Base-by-base conservation (phyloP, 257 asterid genomes). In the Scutellaria barbata region DNA sequence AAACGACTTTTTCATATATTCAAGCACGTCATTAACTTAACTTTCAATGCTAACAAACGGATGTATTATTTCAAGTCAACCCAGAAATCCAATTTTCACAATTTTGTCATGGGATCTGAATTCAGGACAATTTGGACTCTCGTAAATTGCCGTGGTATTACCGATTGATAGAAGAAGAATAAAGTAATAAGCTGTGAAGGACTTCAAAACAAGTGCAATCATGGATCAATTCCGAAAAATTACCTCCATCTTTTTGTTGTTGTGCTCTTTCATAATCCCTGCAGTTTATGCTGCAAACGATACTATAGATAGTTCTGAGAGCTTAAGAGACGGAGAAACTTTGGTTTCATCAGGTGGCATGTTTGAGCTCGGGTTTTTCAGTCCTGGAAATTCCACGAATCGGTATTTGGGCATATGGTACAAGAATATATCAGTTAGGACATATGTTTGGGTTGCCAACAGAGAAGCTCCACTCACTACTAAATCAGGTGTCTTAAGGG, bases 381-480 rank as follows among this genome's bases (percentile, higher is more conserved):
- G 33, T 52, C 58, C 18, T 1, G 33, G 33, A 52, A 52, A 52
- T 17, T 52, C 58, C 18, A 16, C 58, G 4, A 52, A 52, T 52
- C 30, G 58, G 9, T 52, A 52, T 12, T 11, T 52, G 58, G 58
- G 58, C 17, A 56, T 56, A 30, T 56, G 63, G 63, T 56, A 56
- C 63, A 56, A 30, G 35, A n/a, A 25, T 30, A 56, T 56, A 3
- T 3, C 63, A 56, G 30, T 56, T 10, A 56, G 63, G 63, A 56
- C 61, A 22, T 55, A 55, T 7, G 63, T 30, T 4, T 56, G 63
- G 63, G 63, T 56, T 25, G 62, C 62, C 33, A 56, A 56, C 62
- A 10, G 62, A 25, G 16, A 56, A 56, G 4, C 8, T 56, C 63
- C 63, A 56, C 43, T 56, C 17, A 30, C 63, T 1, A 56, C 42